Base-by-base conservation (phyloP, 2,329 filamentous ascomycete species). In the Arthrobotrys musiformis region DNA sequence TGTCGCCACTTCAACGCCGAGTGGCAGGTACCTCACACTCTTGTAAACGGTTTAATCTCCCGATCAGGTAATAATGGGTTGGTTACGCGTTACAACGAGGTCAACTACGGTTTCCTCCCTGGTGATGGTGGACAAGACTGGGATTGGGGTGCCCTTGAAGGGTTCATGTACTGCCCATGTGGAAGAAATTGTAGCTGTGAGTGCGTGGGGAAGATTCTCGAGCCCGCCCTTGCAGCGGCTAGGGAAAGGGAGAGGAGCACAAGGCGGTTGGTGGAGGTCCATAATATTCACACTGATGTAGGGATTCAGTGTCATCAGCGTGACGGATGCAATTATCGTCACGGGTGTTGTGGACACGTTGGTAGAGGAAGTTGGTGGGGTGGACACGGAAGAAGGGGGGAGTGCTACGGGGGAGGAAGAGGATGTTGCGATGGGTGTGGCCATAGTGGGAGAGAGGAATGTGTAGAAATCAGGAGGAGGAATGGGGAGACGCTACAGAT, bases 401-500 rank as follows among this genome's bases (percentile, higher is more conserved):
- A 42, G 19, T 26, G 15, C 15, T 22, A 30, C 22, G 28, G 35
- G 15, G 50, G 46, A 13, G 37, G 69, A 30, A 60, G 33, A 13
- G 37, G 69, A 30, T 66, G 33, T 26, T 35, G 35, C 17, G 40
- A 46, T 5, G 60, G 24, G 19, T 54, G 44, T 46, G 30, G 19
- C n/a, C 17, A 61, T 24, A 28, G 26, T 35, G 37, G 56, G 40
- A 30, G 72, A 9, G 64, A 76, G 17, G 72, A 76, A 44, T 76
- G 72, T 26, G 72, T 76, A 19, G 72, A 76, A 52, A 76, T 76
- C 15, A 64, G 72, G 24, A 56, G 50, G 30, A 68, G 72, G 37
- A 64, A 70, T 42, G 72, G 72, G 15, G 72, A 76, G 50, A 69
- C 62, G 8, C 33, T 76, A 54, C 72, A 66, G 54, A 70, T 76